Percentiles rank a stretch among this genome's conserved stretches.
Conservation (phyloP, 768 basidiomycete species). For the Melanogaster broomeanus region DNA sequence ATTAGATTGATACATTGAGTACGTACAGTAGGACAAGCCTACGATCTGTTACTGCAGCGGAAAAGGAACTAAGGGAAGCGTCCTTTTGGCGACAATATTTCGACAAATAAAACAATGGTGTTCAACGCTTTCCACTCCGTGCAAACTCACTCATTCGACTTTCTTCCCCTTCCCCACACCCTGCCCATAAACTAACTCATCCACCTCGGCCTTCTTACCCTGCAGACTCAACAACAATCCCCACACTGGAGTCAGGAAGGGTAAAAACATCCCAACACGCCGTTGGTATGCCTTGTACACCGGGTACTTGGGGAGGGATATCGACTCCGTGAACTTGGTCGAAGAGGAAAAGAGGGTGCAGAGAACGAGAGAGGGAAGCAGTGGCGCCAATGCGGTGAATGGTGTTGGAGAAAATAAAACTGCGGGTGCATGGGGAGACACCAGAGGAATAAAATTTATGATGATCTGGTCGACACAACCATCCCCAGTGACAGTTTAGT, state of each 20-base stretch:
- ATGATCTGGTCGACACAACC: constrained; percentile 48
- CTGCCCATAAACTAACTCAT: constrained; percentile 47
- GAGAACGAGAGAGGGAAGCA: constrained; percentile 62
- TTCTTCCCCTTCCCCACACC: constrained; percentile 23
- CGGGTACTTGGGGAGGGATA: constrained; percentile 75
- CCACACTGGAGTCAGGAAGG: constrained; percentile 46
- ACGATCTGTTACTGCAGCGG: no score
- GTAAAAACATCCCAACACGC: constrained; percentile 81
- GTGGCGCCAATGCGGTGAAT: constrained; percentile 32
- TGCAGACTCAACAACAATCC: constrained; percentile 39
- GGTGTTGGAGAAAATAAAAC: constrained; percentile 24
- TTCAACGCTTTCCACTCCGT: neutral
- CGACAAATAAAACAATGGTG: neutral
- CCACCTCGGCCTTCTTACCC: constrained; percentile 39
- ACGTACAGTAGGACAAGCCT: no score
- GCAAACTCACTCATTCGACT: constrained; percentile 12
- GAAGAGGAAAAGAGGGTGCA: constrained; percentile 76
- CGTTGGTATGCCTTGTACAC: constrained; percentile 70
- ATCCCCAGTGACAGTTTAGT: constrained; percentile 5
- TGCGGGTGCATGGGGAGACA: constrained; percentile 40
- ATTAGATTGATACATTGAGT: no score
- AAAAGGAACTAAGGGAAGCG: no score
- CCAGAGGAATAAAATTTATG: constrained; percentile 65
- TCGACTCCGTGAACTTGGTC: constrained; percentile 78
- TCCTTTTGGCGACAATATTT: no score